These are phyloP conservation scores for Calonectria ilicicola DNA, from an alignment of 2,329 filamentous ascomycete species.

Conservation along the genomic window DNA sequence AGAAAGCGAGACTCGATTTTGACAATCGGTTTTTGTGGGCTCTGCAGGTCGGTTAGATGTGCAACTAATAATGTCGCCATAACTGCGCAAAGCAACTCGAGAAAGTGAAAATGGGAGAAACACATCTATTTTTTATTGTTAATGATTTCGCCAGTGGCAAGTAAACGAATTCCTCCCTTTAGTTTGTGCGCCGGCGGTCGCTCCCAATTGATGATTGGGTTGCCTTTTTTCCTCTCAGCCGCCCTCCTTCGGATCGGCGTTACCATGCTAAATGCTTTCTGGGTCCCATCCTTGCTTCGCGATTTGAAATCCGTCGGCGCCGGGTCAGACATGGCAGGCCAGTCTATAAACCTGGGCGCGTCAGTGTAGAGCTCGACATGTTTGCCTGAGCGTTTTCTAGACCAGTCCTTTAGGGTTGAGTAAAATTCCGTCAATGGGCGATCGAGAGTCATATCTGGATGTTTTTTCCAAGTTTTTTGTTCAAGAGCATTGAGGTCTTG, in stretches of 20 bases:
- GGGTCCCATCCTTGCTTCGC: background rate
- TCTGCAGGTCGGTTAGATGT: background rate
- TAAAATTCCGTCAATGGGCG: constrained; percentile 44
- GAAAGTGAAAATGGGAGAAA: background rate
- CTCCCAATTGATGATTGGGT: constrained; percentile 31
- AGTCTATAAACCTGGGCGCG: constrained; percentile 38
- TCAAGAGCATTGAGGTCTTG: constrained; percentile 36
- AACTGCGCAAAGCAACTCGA: background rate
- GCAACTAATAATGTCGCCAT: background rate
- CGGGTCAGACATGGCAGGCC: constrained; percentile 31
- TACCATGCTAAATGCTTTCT: constrained; percentile 6
- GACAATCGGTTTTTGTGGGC: constrained; percentile 2
- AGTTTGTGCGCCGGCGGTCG: constrained; percentile 17
- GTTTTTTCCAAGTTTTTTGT: constrained; percentile 44
- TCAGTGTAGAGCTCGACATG: constrained; percentile 27
- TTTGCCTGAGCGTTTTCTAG: constrained; percentile 16
- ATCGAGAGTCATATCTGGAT: constrained; percentile 48
- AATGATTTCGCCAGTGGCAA: constrained; percentile 26
- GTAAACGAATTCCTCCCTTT: constrained; percentile 12
- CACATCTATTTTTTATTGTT: background rate
- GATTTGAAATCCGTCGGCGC: constrained; percentile 10
- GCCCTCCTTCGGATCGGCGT: constrained; percentile 4
- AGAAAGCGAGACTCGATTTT: background rate
- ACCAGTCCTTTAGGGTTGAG: constrained; percentile 42
- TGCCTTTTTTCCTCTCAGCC: constrained; percentile 14